Base-by-base conservation (phyloP, 176 grass and related monocot genomes). In the Aegilops umbellulata region DNA sequence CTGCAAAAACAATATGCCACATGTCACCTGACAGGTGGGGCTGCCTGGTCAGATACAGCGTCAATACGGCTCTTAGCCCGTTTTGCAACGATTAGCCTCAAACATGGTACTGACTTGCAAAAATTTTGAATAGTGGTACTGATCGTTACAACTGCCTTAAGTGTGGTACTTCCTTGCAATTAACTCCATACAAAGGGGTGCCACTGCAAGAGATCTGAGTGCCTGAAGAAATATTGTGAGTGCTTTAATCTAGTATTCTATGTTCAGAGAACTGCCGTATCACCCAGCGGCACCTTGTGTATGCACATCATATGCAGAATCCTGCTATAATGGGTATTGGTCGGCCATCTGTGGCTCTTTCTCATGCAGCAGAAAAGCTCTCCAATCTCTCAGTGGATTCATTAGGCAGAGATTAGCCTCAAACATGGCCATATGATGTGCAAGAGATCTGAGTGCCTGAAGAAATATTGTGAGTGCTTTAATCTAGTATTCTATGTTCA, bases 401-500 rank as follows among this genome's bases (percentile, higher is more conserved):
- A 58, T 83, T 85, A 65, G 74, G 20, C 1, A 87, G 61, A 2
- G 84, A 79, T 60, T n/a, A n/a, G n/a, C n/a, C n/a, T n/a, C n/a
- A n/a, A n/a, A n/a, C n/a, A n/a, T n/a, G n/a, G n/a, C n/a, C n/a
- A n/a, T n/a, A n/a, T n/a, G n/a, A n/a, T n/a, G n/a, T 34, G 32
- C 32, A 34, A 34, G 32, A 34, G 32, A 34, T 34, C 32, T 65
- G 73, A 74, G 29, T 90, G 84, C 53, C 53, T 90, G 12, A 90
- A 90, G 72, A 90, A 86, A 85, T 83, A 34, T 4, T 6, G 32
- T 34, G 32, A 34, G 32, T 34, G 32, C 32, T 34, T 34, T 34
- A 34, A 34, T 75, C 55, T 44, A 90, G 78, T 78, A 76, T 90
- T 90, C 80, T 83, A 49, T 90, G 84, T 35, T 86, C 88, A 31